A percentile compares a stretch with the other conserved stretches of the same genome.
These are phyloP conservation scores for Letharia lupina DNA, from an alignment of 495 filamentous ascomycete species.

Conservation along the genomic window DNA sequence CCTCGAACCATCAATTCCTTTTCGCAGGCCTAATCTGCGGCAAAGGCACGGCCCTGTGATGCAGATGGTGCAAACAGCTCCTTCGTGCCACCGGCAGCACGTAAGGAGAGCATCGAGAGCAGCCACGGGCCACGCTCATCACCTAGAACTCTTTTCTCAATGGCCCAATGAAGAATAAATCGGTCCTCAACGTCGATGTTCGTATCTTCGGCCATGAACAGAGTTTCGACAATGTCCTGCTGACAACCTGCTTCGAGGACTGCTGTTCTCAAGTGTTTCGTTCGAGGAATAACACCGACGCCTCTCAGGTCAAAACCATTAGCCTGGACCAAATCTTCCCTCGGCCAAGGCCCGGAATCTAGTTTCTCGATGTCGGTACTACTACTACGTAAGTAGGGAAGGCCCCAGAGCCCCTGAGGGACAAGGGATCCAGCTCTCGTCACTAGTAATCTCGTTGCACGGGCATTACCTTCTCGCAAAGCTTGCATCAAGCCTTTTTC, in stretches of 20 bases:
- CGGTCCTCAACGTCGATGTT: slow-evolving; percentile 8
- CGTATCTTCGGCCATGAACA: not conserved
- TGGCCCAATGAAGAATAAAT: slow-evolving; percentile 12
- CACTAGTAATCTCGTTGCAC: slow-evolving; percentile 1
- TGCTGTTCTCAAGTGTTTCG: slow-evolving; percentile 19
- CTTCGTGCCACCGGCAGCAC: not conserved
- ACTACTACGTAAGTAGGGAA: not conserved
- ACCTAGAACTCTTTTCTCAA: not conserved
- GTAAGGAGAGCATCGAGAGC: not conserved
- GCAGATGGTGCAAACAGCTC: not conserved
- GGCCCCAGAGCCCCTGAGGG: not conserved
- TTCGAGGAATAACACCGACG: slow-evolving; percentile 13
- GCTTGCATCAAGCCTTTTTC: slow-evolving; percentile 19
- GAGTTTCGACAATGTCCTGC: slow-evolving; percentile 2
- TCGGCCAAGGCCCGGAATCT: not conserved
- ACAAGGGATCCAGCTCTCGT: not conserved
- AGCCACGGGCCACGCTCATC: slow-evolving; percentile 19
- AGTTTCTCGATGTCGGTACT: not conserved
- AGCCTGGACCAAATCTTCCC: not conserved
- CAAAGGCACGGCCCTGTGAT: not conserved
- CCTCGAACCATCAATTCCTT: not conserved
- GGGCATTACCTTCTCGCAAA: slow-evolving; percentile 9
- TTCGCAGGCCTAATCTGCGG: not conserved
- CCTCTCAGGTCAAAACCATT: not conserved
- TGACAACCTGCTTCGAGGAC: slow-evolving; percentile 18